Evolutionary conservation across 495 filamentous ascomycete genomes (phyloP).

Genomic region (Chaetomium cochliodes): DNA sequence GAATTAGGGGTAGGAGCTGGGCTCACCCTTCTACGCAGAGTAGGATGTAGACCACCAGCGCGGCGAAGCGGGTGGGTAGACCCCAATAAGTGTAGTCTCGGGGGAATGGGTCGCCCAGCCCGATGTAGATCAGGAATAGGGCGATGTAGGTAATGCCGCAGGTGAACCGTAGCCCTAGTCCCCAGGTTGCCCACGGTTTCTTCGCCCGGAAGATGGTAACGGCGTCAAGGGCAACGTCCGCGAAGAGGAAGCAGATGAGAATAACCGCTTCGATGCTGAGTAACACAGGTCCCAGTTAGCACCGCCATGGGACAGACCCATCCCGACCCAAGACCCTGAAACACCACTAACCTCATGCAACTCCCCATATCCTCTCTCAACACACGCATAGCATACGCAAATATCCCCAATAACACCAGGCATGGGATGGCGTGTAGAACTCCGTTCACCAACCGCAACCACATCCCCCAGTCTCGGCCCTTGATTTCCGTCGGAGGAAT

Average conservation of each 20-base stretch:
- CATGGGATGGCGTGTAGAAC: constrained; percentile 17
- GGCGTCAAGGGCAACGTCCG: constrained; percentile 37
- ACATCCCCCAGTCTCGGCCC: background rate
- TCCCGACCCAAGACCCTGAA: too few species aligned
- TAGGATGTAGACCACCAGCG: constrained; percentile 31
- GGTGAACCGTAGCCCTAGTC: constrained; percentile 22
- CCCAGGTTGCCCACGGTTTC: constrained; percentile 28
- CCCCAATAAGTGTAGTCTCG: constrained; percentile 29
- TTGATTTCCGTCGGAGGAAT: background rate
- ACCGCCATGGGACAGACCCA: background rate
- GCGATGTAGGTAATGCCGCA: constrained; percentile 29
- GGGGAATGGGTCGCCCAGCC: constrained; percentile 28
- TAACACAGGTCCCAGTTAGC: background rate
- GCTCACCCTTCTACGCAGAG: constrained; percentile 34
- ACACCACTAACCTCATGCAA: constrained; percentile 12
- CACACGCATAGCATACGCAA: constrained; percentile 14
- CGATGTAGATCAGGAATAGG: constrained; percentile 34
- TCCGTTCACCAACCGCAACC: constrained; percentile 19
- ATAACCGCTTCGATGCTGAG: constrained; percentile 29
- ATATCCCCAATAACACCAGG: constrained; percentile 11
- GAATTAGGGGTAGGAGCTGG: background rate
- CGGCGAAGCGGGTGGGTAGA: constrained; percentile 20
- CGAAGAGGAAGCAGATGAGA: constrained; percentile 32
- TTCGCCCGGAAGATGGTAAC: constrained; percentile 28
- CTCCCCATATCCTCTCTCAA: constrained; percentile 4